These are phyloP conservation scores for Camillea tinctor DNA, from an alignment of 2,329 filamentous ascomycete genomes.

Conservation along the genomic window DNA sequence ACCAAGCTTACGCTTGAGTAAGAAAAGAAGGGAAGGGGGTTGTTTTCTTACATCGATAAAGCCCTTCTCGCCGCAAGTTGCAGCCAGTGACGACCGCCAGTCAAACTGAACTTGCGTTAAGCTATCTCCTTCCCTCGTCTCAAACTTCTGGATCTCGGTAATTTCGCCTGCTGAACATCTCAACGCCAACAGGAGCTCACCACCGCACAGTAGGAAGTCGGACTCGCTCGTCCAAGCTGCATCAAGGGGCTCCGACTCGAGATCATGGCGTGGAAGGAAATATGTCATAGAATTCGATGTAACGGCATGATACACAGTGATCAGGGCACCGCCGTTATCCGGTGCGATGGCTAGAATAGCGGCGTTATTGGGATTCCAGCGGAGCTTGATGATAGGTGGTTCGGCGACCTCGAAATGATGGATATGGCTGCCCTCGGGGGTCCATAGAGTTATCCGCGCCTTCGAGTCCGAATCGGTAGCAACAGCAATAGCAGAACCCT, in stretches of 20 bases:
- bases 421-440: conserved; percentile 49
- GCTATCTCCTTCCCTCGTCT: conserved; percentile 52
- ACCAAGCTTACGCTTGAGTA: neutral
- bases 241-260: conserved; percentile 53
- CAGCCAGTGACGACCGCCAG: conserved; percentile 49
- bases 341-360: conserved; percentile 59
- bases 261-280: conserved; percentile 48
- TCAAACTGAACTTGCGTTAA: conserved; percentile 59
- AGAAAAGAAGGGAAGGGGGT: neutral
- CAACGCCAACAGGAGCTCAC: conserved; percentile 51
- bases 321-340: conserved; percentile 50
- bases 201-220: conserved; percentile 60
- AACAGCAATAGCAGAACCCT: conserved; percentile 56
- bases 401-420: conserved; percentile 57
- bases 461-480: conserved; percentile 56
- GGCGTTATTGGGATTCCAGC: conserved; percentile 57
- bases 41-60: conserved; percentile 54
- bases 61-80: conserved; percentile 60
- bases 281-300: conserved; percentile 47
- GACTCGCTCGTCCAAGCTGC: conserved; percentile 58
- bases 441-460: conserved; percentile 56
- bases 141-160: conserved; percentile 46
- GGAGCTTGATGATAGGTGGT: conserved; percentile 60
- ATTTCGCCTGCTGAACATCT: conserved; percentile 48
- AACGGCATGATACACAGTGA: conserved; percentile 53